These are phyloP conservation scores for Hypoxylon rickii DNA, from an alignment of 495 filamentous ascomycete genomes.

Conservation along the genomic window DNA sequence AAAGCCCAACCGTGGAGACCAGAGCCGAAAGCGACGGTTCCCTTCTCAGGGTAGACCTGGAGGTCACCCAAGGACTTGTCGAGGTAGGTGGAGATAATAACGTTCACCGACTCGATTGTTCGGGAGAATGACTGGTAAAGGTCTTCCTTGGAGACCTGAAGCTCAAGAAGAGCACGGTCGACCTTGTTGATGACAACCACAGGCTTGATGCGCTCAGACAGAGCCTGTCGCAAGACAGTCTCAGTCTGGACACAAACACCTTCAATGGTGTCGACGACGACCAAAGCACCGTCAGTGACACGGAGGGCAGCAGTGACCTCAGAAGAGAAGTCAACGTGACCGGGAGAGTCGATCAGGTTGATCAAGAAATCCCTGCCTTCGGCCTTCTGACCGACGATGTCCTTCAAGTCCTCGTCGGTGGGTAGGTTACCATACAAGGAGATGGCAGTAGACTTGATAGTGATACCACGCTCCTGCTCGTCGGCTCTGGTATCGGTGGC, in stretches of 20 bases:
- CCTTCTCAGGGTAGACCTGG: conserved; percentile 95
- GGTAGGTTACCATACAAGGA: conserved; percentile 89
- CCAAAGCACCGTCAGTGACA: conserved; percentile 99
- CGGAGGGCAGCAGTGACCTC: conserved; percentile 99
- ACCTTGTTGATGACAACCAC: conserved; percentile 99
- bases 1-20: conserved; percentile 99
- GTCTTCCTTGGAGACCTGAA: conserved; percentile 98
- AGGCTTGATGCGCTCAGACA: conserved; percentile 99
- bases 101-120: conserved; percentile 99
- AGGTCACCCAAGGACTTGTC: conserved; percentile 97
- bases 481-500: conserved; percentile 97
- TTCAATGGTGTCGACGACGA: conserved; percentile 99
- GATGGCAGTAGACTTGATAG: conserved; percentile 99
- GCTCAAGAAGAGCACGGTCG: conserved; percentile 97
- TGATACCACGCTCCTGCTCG: conserved; percentile 99
- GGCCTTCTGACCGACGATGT: conserved; percentile 82
- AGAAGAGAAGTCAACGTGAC: conserved; percentile 99
- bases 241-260: conserved; percentile 99
- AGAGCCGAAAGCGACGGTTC: conserved; percentile 98
- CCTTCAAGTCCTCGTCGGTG: conserved; percentile 88
- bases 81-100: conserved; percentile 98
- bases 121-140: conserved; percentile 99
- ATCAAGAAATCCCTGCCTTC: conserved; percentile 94
- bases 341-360: conserved; percentile 99
- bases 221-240: conserved; percentile 98